Percentiles rank a stretch among this genome's conserved stretches.
Evolutionary conservation across 495 filamentous ascomycete species (phyloP).

Genomic region (Podospora appendiculata): DNA sequence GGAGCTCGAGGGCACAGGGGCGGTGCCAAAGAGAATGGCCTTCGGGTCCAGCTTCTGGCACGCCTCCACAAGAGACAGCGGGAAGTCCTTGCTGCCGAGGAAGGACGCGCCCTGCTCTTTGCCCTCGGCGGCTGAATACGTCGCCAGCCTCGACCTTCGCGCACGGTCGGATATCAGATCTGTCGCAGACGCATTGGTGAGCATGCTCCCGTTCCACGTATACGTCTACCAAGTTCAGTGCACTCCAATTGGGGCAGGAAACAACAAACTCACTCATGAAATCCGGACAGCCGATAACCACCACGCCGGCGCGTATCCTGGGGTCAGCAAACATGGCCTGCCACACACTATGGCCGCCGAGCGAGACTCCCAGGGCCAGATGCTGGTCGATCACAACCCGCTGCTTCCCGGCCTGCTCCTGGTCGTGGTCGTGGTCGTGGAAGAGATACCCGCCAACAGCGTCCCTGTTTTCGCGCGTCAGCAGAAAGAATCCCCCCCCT

Average conservation of each 20-base stretch:
- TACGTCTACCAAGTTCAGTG: too few species aligned
- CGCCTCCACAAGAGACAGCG: constrained; percentile 52
- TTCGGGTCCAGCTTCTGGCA: constrained; percentile 63
- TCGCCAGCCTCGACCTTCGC: constrained; percentile 57
- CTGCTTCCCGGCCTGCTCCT: neutral
- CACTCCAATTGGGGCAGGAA: neutral
- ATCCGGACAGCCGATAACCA: constrained; percentile 86
- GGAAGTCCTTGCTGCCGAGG: constrained; percentile 69
- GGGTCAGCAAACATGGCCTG: constrained; percentile 70
- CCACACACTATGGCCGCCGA: constrained; percentile 89
- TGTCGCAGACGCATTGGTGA: constrained; percentile 6
- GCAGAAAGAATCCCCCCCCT: neutral
- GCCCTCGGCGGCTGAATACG: constrained; percentile 34
- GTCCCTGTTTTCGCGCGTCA: constrained; percentile 39
- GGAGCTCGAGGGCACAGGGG: constrained; percentile 19
- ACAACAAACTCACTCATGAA: constrained; percentile 48
- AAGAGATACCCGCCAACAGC: constrained; percentile 72
- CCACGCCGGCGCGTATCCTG: constrained; percentile 63
- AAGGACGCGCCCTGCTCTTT: constrained; percentile 50
- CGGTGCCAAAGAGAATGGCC: constrained; percentile 52
- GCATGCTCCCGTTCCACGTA: too few species aligned
- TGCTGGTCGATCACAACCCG: constrained; percentile 53
- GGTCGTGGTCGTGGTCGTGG: constrained; percentile 32
- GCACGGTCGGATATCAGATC: constrained; percentile 72
- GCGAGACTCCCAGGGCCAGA: constrained; percentile 69